Percentiles rank a stretch among this genome's conserved stretches.
Conservation (phyloP, 345 rosid genomes). For the Melaleuca quinquenervia region DNA sequence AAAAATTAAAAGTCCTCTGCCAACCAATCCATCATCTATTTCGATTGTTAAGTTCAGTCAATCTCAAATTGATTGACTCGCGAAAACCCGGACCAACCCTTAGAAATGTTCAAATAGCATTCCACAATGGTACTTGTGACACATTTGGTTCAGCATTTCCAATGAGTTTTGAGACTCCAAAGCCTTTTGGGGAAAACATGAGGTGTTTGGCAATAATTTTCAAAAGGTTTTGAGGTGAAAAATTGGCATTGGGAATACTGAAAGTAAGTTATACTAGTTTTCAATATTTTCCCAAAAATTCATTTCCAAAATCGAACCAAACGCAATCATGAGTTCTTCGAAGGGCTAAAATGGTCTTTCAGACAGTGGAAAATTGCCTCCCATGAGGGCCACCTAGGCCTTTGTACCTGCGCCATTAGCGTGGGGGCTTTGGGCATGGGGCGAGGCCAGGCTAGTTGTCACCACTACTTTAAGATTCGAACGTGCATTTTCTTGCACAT, state of each 20-base stretch:
- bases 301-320: too few species aligned
- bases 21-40: background rate
- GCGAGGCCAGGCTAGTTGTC: background rate
- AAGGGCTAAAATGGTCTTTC: background rate
- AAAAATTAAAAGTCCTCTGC: background rate
- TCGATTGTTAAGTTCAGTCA: background rate
- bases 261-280: too few species aligned
- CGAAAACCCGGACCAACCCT: background rate
- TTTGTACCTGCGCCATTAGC: background rate
- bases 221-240: too few species aligned
- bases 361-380: background rate
- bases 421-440: background rate
- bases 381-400: background rate
- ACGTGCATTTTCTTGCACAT: background rate
- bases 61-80: background rate
- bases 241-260: too few species aligned
- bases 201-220: too few species aligned
- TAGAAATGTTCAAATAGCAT: background rate
- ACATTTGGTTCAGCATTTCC: too few species aligned
- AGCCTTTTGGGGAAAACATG: too few species aligned
- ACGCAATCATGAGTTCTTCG: too few species aligned
- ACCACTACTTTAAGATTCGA: background rate
- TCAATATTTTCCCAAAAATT: too few species aligned
- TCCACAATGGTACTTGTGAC: background rate
- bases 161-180: too few species aligned